Evolutionary conservation across 495 filamentous ascomycete genomes (phyloP).

Genomic region (Gamarada debralockiae): DNA sequence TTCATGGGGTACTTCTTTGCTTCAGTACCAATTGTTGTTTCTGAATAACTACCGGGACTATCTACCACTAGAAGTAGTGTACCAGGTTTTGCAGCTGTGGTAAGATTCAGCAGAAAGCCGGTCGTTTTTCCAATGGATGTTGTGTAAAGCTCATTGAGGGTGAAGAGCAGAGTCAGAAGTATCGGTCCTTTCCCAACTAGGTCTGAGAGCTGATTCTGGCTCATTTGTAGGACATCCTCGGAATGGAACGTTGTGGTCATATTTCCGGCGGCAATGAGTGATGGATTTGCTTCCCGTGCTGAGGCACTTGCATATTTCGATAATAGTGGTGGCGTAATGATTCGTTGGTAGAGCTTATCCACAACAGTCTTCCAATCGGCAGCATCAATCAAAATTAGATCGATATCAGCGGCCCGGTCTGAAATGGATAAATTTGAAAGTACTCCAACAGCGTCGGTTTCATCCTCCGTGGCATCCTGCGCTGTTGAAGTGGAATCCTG

Average conservation of each 20-base stretch:
- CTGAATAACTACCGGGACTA: constrained; percentile 89
- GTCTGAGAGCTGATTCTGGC: constrained; percentile 33
- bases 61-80: constrained; percentile 82
- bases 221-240: constrained; percentile 57
- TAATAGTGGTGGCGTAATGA: constrained; percentile 43
- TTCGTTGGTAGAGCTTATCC: constrained; percentile 39
- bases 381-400: constrained; percentile 71
- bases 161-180: constrained; percentile 85
- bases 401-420: constrained; percentile 26
- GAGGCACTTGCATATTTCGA: constrained; percentile 54
- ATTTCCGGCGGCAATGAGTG: constrained; percentile 4
- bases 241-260: constrained; percentile 52
- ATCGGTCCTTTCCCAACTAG: constrained; percentile 31
- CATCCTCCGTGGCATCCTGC: neutral
- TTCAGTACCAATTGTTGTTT: constrained; percentile 55
- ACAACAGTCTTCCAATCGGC: constrained; percentile 70
- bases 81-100: constrained; percentile 46
- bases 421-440: constrained; percentile 1
- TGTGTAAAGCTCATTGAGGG: constrained; percentile 91
- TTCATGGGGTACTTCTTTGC: constrained; percentile 86
- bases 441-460: neutral
- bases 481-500: constrained; percentile 7
- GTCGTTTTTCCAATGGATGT: constrained; percentile 72
- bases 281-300: constrained; percentile 36
- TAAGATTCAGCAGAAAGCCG: constrained; percentile 63